These are phyloP conservation scores for Alnus glutinosa DNA, from an alignment of 306 rosid genomes.

Conservation along the genomic window DNA sequence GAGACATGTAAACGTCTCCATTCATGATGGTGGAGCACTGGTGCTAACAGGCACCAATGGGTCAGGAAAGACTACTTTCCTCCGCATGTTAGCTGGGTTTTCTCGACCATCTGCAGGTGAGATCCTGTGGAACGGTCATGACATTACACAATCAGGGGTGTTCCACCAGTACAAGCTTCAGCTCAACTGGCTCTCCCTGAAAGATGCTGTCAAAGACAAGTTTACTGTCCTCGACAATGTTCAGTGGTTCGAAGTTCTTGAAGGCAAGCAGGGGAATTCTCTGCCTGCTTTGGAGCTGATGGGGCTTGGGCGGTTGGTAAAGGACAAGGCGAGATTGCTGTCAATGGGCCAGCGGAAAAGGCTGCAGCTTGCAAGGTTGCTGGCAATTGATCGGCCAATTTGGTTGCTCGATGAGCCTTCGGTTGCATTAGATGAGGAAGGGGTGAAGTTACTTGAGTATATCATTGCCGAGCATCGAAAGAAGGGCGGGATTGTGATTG, in stretches of 20 bases:
- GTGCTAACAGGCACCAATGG: constrained; percentile 81
- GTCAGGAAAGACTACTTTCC: constrained; percentile 85
- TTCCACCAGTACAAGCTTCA: constrained; percentile 90
- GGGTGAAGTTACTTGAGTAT: constrained; percentile 76
- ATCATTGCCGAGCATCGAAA: constrained; percentile 78
- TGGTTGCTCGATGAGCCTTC: constrained; percentile 96
- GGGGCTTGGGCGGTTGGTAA: constrained; percentile 82
- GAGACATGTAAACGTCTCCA: constrained; percentile 66
- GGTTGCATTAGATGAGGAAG: constrained; percentile 83
- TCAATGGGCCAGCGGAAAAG: constrained; percentile 92
- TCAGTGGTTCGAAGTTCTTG: constrained; percentile 80
- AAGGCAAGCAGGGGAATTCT: constrained; percentile 73
- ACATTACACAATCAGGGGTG: constrained; percentile 64
- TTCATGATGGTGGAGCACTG: constrained; percentile 82
- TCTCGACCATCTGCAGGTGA: constrained; percentile 81
- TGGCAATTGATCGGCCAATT: constrained; percentile 84
- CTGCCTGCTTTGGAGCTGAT: constrained; percentile 72
- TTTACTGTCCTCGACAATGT: constrained; percentile 62
- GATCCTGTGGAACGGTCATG: constrained; percentile 88
- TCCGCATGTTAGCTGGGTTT: constrained; percentile 89
- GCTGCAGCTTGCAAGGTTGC: constrained; percentile 80
- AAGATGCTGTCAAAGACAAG: constrained; percentile 61
- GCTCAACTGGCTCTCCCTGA: constrained; percentile 86
- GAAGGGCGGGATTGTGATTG: constrained; percentile 80
- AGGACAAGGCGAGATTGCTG: constrained; percentile 71